Base-by-base conservation (phyloP, 306 rosid species). In the Vigna trinervia region DNA sequence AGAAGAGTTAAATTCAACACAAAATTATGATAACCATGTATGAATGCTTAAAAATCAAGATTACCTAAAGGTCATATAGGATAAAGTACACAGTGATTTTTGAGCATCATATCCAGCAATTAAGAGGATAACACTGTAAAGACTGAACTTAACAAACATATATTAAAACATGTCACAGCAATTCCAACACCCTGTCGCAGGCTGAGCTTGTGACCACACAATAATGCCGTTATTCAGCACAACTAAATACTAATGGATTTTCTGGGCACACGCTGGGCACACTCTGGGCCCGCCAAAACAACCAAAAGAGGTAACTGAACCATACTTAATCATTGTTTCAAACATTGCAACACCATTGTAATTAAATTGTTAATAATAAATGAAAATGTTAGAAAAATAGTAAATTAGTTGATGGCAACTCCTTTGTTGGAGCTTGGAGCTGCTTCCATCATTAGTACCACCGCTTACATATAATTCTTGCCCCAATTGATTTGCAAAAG, bases 271-370 rank as follows among this genome's bases (percentile, higher is more conserved):
- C 34, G 8, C 19, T 65, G 17, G 15, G 6, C 28, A 59, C 34
- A 78, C 34, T 41, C 39, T 28, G 47, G 46, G 61, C 81, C 50
- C 9, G 6, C 8, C 41, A 36, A 36, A 36, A 2, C 41, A 36
- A 64, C 28, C 53, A 74, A 51, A 30, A 61, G 20, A 8, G 43
- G 52, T 34, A 26, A 28, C 2, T 19, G 26, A 68, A 60, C 23
- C 12, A 23, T 52, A 61, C 22, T 6, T 51, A 51, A 39, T 73
- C 73, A 67, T 74, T 43, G 38, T 36, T 47, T 68, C 71, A 1
- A 70, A 63, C 19, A 26, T 63, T 54, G 38, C 32, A 53, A 38
- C 45, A 38, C 43, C 45, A 38, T 53, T 6, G 32, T 45, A 45
- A 58, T 39, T 28, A 30, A 8, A 14, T 32, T 3, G 22, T 30